phyloP scores from a whole-genome alignment of 176 grass and related monocot genomes.

The Aechmea fasciata region DNA sequence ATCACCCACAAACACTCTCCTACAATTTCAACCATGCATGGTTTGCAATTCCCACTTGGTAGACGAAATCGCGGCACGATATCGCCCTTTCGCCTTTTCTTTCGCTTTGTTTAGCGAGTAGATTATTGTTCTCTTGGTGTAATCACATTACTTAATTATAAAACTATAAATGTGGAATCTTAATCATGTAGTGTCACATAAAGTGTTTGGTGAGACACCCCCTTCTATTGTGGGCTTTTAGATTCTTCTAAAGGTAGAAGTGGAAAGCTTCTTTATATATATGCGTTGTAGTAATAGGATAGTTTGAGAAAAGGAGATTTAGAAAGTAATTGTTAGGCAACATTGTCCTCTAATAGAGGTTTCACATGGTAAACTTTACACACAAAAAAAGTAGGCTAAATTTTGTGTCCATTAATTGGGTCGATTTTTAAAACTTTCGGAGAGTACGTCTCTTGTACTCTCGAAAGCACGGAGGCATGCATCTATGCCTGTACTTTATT shows the following conservation, averaged over 20 bases:
- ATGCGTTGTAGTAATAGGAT: background rate
- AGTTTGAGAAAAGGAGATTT: background rate
- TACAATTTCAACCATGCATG: background rate
- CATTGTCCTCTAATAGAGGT: background rate
- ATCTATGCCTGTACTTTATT: too few relatives aligned
- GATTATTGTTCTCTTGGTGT: slow-evolving; percentile 2
- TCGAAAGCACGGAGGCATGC: too few relatives aligned
- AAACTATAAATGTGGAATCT: background rate
- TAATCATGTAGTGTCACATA: background rate
- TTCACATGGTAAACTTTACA: too few relatives aligned
- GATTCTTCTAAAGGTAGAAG: background rate
- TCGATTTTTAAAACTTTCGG: too few relatives aligned
- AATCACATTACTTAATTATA: background rate
- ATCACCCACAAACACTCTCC: background rate
- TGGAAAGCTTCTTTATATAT: background rate
- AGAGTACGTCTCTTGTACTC: too few relatives aligned
- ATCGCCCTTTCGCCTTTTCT: background rate
- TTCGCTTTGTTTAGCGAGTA: background rate
- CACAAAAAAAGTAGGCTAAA: too few relatives aligned
- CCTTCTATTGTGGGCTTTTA: slow-evolving; percentile 1
- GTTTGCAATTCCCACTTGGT: background rate
- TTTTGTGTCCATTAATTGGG: too few relatives aligned
- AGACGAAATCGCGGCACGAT: background rate
- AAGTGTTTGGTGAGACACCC: background rate
- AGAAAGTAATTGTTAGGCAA: background rate